Evolutionary conservation across 441 rosid species (phyloP), one percentile per base, ranked within the genome.

Genomic region (Adansonia rubrostipa): DNA sequence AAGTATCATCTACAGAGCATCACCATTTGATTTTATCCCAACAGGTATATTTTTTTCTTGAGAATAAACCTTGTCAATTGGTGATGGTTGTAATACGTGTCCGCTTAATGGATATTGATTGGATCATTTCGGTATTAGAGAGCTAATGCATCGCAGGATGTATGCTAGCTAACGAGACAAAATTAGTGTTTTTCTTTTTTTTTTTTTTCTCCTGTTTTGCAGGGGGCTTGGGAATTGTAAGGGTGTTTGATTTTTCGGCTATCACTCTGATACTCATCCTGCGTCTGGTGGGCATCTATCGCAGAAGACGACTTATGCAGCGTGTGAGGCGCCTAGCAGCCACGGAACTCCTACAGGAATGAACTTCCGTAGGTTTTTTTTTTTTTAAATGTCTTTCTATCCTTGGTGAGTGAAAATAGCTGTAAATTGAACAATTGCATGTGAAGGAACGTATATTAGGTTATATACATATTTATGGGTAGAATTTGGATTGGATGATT

Each of bases 11-110:
- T 93, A 90, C 81, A 85, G 88, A 66, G 91, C 90, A 22, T 84
- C 91, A 47, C 92, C 93, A n/a, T 86, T 93, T 50, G 85, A 89
- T 79, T 92, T 91, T 82, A 90, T 93, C 74, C 96, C 95, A 15
- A 88, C 92, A 2, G 95, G 98, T 90, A 83, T 80, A 81, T 67
- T 73, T n/a, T 77, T 66, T 79, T 58, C 33, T 9, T 0, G 78
- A 51, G 53, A 47, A 28, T 24, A 24, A 15, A 28, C 17, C 22
- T 28, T 14, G 2, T 56, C 60, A 50, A 13, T 17, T 13, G 6
- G 24, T 50, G 44, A 70, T 6, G 19, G 48, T 66, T 10, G 48
- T 40, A 42, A 8, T 65, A 15, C 8, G 50, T 7, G 24, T 15
- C 22, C 1, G 8, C 0, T 10, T 42, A 9, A 9, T n/a, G 51